These are phyloP conservation scores for Pseudotsuga menziesii DNA, from an alignment of 75 land plant genomes.

Conservation along the genomic window DNA sequence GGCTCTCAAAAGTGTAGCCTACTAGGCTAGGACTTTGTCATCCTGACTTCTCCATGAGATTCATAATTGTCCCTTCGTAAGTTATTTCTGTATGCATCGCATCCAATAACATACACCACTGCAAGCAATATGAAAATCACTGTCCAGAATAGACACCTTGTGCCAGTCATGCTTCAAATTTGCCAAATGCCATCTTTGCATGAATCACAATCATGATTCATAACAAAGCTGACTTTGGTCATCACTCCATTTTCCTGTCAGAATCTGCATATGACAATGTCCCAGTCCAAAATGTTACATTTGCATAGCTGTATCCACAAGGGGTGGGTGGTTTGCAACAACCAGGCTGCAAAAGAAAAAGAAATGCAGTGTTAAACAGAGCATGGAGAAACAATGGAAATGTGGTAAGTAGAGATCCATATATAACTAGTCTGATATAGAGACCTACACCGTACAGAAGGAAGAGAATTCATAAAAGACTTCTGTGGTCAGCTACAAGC, in stretches of 20 bases:
- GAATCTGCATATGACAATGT: conserved; percentile 7
- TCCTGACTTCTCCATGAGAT: conserved; percentile 21
- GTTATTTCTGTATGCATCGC: conserved; percentile 67
- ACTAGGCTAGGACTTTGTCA: conserved; percentile 27
- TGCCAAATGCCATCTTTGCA: conserved; percentile 90
- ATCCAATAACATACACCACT: conserved; percentile 68
- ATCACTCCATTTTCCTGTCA: conserved; percentile 50
- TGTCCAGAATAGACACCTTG: conserved; percentile 78
- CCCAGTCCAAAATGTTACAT: conserved; percentile 40
- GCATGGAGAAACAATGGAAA: background rate
- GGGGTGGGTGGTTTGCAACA: conserved; percentile 59
- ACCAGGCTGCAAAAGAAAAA: conserved; percentile 37
- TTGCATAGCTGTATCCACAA: conserved; percentile 35
- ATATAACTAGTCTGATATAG: background rate
- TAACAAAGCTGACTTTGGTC: conserved; percentile 69
- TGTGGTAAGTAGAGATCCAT: background rate
- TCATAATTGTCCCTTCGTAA: conserved; percentile 38
- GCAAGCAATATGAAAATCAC: conserved; percentile 67
- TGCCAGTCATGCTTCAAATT: conserved; percentile 80
- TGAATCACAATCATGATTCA: conserved; percentile 65
- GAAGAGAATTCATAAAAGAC: background rate
- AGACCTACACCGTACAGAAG: background rate
- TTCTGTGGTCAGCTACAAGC: background rate
- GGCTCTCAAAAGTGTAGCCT: too few species aligned
- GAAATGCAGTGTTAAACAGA: background rate